Evolutionary conservation across 495 filamentous ascomycete genomes (phyloP).

Genomic region (Evernia prunastri): DNA sequence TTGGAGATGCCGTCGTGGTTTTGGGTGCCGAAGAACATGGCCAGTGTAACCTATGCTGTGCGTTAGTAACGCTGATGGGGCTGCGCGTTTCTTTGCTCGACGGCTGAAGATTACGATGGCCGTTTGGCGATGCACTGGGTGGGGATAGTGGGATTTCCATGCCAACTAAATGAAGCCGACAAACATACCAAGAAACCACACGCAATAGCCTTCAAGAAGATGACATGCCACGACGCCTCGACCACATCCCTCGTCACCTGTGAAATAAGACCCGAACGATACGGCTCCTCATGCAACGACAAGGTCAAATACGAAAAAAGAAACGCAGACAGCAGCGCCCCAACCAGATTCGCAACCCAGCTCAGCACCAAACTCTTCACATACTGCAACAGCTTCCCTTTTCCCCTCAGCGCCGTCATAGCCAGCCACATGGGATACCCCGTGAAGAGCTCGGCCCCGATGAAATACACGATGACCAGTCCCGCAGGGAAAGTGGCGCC

Average conservation of each 20-base stretch:
- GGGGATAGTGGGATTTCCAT: too few species aligned
- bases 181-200: neutral
- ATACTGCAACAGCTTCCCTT: neutral
- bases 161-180: too few species aligned
- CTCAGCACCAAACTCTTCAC: neutral
- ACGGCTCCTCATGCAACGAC: neutral
- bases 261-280: neutral
- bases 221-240: neutral
- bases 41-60: neutral
- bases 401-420: neutral
- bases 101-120: too few species aligned
- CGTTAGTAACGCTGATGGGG: too few species aligned
- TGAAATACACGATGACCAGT: constrained; percentile 9
- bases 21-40: constrained; percentile 3
- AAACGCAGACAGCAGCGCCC: neutral
- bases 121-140: too few species aligned
- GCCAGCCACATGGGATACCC: constrained; percentile 3
- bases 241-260: constrained; percentile 5
- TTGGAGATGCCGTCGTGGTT: constrained; percentile 4
- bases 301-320: neutral
- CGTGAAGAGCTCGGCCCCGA: constrained; percentile 10
- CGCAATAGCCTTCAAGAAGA: constrained; percentile 5
- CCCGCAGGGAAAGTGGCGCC: too few species aligned
- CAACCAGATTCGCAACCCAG: neutral
- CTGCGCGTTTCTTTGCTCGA: too few species aligned